phyloP scores from a whole-genome alignment of 176 grass and related monocot species.

The Phyllostachys edulis region DNA sequence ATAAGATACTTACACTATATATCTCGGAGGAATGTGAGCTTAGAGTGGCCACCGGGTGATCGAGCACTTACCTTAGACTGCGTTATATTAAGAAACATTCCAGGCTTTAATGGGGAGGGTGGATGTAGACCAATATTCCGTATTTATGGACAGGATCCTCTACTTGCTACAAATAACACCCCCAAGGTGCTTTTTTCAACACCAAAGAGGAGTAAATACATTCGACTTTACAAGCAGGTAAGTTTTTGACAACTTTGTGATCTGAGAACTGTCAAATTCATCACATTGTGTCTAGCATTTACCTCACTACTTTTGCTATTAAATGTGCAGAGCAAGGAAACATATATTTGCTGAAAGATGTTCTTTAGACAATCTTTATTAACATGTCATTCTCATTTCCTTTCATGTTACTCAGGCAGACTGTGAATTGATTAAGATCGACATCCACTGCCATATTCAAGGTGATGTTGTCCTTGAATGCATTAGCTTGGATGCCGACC shows the following conservation, averaged over 20 bases:
- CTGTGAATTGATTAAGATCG: constrained; percentile 93
- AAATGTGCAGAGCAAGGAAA: constrained; percentile 1
- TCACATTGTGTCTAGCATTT: neutral
- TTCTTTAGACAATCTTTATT: constrained; percentile 11
- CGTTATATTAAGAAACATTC: constrained; percentile 80
- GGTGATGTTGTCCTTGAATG: constrained; percentile 96
- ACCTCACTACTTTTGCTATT: neutral
- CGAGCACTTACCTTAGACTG: constrained; percentile 93
- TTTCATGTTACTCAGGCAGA: constrained; percentile 61
- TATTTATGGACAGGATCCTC: constrained; percentile 94
- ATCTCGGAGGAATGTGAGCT: constrained; percentile 79
- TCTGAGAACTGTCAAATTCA: constrained; percentile 14
- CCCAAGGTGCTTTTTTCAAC: constrained; percentile 81
- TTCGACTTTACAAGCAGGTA: constrained; percentile 92
- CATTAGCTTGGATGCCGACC: constrained; percentile 77
- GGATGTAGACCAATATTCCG: constrained; percentile 90
- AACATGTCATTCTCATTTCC: constrained; percentile 18
- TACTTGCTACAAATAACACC: constrained; percentile 50
- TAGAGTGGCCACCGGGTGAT: constrained; percentile 81
- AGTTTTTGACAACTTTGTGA: constrained; percentile 20
- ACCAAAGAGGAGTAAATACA: constrained; percentile 75
- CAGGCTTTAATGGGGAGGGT: constrained; percentile 59
- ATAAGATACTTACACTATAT: constrained; percentile 95
- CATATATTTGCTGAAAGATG: neutral
- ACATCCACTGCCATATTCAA: constrained; percentile 97